Base-by-base conservation (phyloP, 2,329 filamentous ascomycete genomes). In the Hypoxylon sp. region DNA sequence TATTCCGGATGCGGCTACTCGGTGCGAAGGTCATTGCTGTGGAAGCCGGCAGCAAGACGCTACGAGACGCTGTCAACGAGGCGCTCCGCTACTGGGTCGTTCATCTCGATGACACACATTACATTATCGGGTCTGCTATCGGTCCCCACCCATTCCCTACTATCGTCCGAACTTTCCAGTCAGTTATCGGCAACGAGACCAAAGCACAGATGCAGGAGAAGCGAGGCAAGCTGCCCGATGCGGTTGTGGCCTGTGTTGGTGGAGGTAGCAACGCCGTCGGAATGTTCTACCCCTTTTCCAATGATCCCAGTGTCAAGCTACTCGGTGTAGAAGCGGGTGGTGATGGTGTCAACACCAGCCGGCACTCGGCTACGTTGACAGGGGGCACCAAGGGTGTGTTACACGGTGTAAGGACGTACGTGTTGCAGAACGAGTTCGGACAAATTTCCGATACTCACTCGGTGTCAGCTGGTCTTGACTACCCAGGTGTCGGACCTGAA, bases 141-240 rank as follows among this genome's bases (percentile, higher is more conserved):
- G 94, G 94, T 0, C 94, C 94, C 36, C 94, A 99, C 71, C 94
- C 94, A 7, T 97, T 97, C 86, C 94, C 94, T 1, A 96, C 91
- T 41, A 97, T 97, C 57, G 94, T 97, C 42, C 87, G 94, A 54
- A 97, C 93, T 0, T 97, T 99, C 86, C 94, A 97, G 75, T 94
- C 89, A 4, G 89, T 99, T 57, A 99, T 99, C 62, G 94, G 94
- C 46, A 84, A 89, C 63, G 94, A 99, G 78, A 97, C 94, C 32
- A 96, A 94, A 78, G 76, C 87, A 63, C 93, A 97, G 75, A 92
- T 99, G 88, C 78, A 84, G 56, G 85, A 88, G 69, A 85, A 90
- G 71, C 85, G 87, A 36, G 90, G 91, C 61, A 93, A 94, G 75
- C 84, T 99, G 2, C 94, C 94, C 3, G 94, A 99, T 63, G 94